Percentiles rank a stretch among this genome's conserved stretches.
phyloP scores from a whole-genome alignment of 805 yeast species.

The Saccharomycopsis amapae region DNA sequence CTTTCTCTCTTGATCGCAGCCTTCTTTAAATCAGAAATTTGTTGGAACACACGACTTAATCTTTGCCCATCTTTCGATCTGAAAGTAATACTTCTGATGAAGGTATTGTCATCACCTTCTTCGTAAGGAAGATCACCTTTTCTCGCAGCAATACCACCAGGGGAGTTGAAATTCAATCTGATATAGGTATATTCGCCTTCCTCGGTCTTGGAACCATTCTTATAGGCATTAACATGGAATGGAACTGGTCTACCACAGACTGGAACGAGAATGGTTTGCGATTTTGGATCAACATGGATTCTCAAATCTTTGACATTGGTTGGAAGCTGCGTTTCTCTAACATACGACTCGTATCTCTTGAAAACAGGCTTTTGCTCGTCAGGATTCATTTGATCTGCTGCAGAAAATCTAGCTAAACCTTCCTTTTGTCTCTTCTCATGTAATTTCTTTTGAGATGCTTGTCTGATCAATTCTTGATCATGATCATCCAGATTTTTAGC shows the following conservation, averaged over 20 bases:
- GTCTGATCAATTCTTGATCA: constrained; percentile 70
- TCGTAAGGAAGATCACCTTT: constrained; percentile 86
- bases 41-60: constrained; percentile 82
- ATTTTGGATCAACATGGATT: constrained; percentile 79
- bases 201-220: constrained; percentile 90
- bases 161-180: constrained; percentile 87
- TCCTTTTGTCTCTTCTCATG: constrained; percentile 82
- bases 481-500: constrained; percentile 60
- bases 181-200: constrained; percentile 92
- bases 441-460: constrained; percentile 72
- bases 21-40: constrained; percentile 86
- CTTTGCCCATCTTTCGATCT: constrained; percentile 88
- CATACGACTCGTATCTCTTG: constrained; percentile 88
- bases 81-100: constrained; percentile 77
- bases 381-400: constrained; percentile 63
- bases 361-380: constrained; percentile 57
- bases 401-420: constrained; percentile 75
- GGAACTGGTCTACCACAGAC: constrained; percentile 96
- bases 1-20: constrained; percentile 85
- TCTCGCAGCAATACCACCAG: constrained; percentile 70
- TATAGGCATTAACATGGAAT: constrained; percentile 89
- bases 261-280: constrained; percentile 86
- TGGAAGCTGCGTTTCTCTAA: constrained; percentile 91
- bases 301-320: constrained; percentile 71
- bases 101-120: constrained; percentile 77